These are phyloP conservation scores for Cryptosporidium canis DNA, from an alignment of 169 alveolate species.

Conservation along the genomic window DNA sequence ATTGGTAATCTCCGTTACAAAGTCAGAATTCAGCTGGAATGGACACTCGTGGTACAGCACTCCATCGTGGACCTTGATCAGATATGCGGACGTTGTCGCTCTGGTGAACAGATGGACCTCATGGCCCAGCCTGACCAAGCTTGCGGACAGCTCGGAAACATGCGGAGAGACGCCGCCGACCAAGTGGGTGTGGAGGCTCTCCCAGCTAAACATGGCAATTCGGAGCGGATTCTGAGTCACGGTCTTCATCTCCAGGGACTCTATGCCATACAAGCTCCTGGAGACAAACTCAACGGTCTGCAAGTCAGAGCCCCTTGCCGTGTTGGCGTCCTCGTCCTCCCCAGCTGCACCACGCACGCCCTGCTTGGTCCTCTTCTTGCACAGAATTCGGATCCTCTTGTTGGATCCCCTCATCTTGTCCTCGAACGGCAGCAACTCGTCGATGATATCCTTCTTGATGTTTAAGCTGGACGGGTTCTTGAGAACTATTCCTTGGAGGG, in stretches of 20 bases:
- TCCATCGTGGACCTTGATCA: constrained; percentile 75
- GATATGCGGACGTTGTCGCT: constrained; percentile 73
- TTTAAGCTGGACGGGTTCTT: constrained; percentile 21
- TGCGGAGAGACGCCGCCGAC: constrained; percentile 84
- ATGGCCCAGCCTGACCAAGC: constrained; percentile 79
- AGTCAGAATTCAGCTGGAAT: constrained; percentile 77
- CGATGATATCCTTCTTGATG: constrained; percentile 29
- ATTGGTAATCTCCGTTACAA: constrained; percentile 80
- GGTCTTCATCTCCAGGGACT: constrained; percentile 58
- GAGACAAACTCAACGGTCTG: constrained; percentile 34
- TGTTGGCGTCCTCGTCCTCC: not conserved
- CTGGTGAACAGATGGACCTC: constrained; percentile 81
- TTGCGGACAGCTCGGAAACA: constrained; percentile 82
- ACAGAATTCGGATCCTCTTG: not conserved
- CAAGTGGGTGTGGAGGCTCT: constrained; percentile 80
- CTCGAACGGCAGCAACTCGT: constrained; percentile 29
- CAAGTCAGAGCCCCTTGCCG: not conserved
- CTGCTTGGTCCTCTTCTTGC: not conserved
- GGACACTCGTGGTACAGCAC: constrained; percentile 79
- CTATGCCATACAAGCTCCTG: constrained; percentile 34
- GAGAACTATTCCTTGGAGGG: constrained; percentile 19
- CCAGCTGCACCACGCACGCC: not conserved
- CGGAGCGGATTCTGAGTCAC: constrained; percentile 72
- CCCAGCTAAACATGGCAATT: constrained; percentile 82
- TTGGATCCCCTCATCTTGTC: constrained; percentile 16